Base-by-base conservation (phyloP, 352 stramenopile genomes). In the Pythium utonaiense region DNA sequence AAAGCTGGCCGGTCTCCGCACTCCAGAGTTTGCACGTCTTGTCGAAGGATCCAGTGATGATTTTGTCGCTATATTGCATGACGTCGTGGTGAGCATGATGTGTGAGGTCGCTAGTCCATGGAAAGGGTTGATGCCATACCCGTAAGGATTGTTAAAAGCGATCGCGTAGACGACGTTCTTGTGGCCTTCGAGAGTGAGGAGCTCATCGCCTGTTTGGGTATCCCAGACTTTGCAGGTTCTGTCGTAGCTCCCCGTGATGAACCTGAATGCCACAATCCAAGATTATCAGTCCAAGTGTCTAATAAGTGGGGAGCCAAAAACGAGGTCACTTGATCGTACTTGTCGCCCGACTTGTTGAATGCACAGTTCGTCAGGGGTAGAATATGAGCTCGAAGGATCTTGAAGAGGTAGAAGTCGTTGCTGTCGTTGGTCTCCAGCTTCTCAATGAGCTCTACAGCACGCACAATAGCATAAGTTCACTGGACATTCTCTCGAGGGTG, bases 1-100 rank as follows among this genome's bases (percentile, higher is more conserved):
- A 96, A 12, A 97, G 73, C 45, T 98, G 83, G 4, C 93, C 94
- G 2, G 89, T 98, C 54, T 97, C 86, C 27, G 92, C 91, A 62
- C 91, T 97, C 95, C 95, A 98, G 25, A 98, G 77, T 69, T 98
- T 98, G 70, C 89, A 97, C 21, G 95, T 98, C 75, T 98, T 98
- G 73, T 98, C 93, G 54, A 98, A 98, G 12, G 83, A 95, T 19
- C 93, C 94, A 3, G 92, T 98, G 64, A 98, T 97, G 69, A 98
- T 97, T 70, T 98, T 98, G 76, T 94, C 85, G 2, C 82, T 92
- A 50, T 24, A 31, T 27, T 13, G 4, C 13, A 3, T 6, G 1
- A 42, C 12, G 27, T n/a, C n/a, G n/a, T n/a, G n/a, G n/a, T n/a
- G n/a, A n/a, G n/a, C n/a, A n/a, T n/a, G n/a, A n/a, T n/a, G n/a